Conservation (phyloP, 2,329 filamentous ascomycete genomes). For the Bipolaris gigantea region DNA sequence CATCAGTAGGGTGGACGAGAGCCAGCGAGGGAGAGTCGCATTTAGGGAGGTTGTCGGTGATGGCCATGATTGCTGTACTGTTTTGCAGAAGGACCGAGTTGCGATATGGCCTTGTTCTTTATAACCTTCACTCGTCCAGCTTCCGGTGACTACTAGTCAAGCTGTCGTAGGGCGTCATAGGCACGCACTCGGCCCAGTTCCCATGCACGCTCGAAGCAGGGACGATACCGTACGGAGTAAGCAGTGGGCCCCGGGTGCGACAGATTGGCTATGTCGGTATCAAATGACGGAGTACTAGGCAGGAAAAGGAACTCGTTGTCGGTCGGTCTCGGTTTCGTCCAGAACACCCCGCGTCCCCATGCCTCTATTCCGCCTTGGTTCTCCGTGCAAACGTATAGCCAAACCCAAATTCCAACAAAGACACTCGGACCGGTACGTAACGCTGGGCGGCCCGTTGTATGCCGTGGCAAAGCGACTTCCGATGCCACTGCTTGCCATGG, state of each 20-base stretch:
- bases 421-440: conserved; percentile 2
- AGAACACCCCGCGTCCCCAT: conserved; percentile 15
- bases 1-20: conserved; percentile 58
- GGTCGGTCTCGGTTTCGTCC: conserved; percentile 12
- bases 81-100: not conserved
- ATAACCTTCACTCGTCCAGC: not conserved
- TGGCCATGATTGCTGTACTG: conserved; percentile 27
- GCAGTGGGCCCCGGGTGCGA: conserved; percentile 2
- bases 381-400: conserved; percentile 14
- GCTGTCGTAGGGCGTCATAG: conserved; percentile 13
- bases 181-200: conserved; percentile 1
- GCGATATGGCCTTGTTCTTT: not conserved
- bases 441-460: conserved; percentile 30
- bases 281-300: conserved; percentile 1
- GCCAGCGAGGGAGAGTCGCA: conserved; percentile 55
- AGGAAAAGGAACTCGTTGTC: conserved; percentile 4
- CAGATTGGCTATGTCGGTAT: conserved; percentile 2
- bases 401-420: conserved; percentile 7
- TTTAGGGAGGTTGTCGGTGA: conserved; percentile 47
- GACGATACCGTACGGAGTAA: conserved; percentile 7
- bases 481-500: conserved; percentile 19
- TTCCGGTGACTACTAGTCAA: conserved; percentile 3
- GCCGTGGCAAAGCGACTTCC: conserved; percentile 38
- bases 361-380: not conserved
- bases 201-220: conserved; percentile 3